Base-by-base conservation (phyloP, 768 basidiomycete species). In the Boletus sp. region DNA sequence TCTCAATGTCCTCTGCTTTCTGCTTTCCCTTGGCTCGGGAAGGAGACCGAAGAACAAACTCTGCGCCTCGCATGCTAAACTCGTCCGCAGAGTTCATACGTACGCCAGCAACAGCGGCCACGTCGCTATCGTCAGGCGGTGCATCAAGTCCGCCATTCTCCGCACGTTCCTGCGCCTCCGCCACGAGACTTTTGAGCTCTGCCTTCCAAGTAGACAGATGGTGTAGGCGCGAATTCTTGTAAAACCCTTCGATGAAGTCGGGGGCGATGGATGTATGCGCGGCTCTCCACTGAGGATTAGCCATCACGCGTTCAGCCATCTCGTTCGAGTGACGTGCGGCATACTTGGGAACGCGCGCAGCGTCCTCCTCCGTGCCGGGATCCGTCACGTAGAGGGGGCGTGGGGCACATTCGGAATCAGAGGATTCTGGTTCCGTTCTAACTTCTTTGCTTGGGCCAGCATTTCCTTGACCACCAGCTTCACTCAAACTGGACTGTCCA, bases 191-290 rank as follows among this genome's bases (percentile, higher is more conserved):
- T 65, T 86, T 87, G 39, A 98, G 78, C 65, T 98, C 95, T 0
- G 90, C 82, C 71, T 98, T 99, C 92, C 92, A 96, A 2, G 85
- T 88, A 6, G 90, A 86, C 11, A 99, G 73, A 66, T 95, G 89
- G 64, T 99, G 97, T n/a, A 99, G 76, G 2, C 97, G 87, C 1
- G 90, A 93, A 67, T 97, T 89, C 68, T 83, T 83, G 73, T 85
- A 86, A 67, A 85, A 96, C 0, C 84, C 87, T 41, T 92, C 87
- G 54, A 98, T 86, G 71, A 95, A 99, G 58, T 87, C 90, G 0
- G 89, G 84, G 1, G 91, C 88, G 8, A 85, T 82, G 9, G 94
- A 89, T 0, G 97, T 99, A 70, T 99, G 86, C 20, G 88, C 86
- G 20, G 83, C 81, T 18, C 92, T 83, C 96, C 96, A 98, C 35